Conservation (phyloP, 2,329 filamentous ascomycete genomes). For the Neofusicoccum ribis region DNA sequence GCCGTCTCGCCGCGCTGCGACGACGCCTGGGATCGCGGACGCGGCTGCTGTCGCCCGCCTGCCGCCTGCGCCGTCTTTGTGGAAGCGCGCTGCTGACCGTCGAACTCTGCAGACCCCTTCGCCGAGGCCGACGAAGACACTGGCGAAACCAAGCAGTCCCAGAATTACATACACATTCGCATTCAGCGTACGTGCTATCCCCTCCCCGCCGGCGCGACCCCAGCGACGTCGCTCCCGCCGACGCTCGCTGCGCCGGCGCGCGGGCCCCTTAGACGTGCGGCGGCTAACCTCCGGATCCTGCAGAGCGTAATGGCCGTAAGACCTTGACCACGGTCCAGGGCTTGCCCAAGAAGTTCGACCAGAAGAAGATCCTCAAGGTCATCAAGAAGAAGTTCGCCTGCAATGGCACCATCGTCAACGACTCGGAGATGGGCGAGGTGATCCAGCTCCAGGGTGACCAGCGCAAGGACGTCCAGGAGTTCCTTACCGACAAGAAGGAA, state of each 20-base stretch:
- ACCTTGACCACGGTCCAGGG: slow-evolving; percentile 99
- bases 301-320: slow-evolving; percentile 99
- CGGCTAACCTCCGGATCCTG: slow-evolving; percentile 36
- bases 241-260: background rate
- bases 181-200: slow-evolving; percentile 80
- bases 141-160: slow-evolving; percentile 89
- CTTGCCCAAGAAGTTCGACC: slow-evolving; percentile 97
- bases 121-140: slow-evolving; percentile 99
- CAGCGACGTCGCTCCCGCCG: background rate
- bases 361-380: slow-evolving; percentile 99
- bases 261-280: slow-evolving; percentile 3
- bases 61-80: too few species aligned
- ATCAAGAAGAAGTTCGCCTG: slow-evolving; percentile 99
- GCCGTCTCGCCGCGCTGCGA: background rate
- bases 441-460: slow-evolving; percentile 99
- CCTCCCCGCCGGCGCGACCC: background rate
- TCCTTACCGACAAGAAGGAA: slow-evolving; percentile 93
- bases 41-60: background rate
- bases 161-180: slow-evolving; percentile 99
- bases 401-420: slow-evolving; percentile 99
- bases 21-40: background rate
- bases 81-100: slow-evolving; percentile 2
- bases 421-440: slow-evolving; percentile 97
- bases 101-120: slow-evolving; percentile 75
- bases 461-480: slow-evolving; percentile 97